phyloP scores from a whole-genome alignment of 1,139 yeast species.

The Schizosaccharomyces versatilis region DNA sequence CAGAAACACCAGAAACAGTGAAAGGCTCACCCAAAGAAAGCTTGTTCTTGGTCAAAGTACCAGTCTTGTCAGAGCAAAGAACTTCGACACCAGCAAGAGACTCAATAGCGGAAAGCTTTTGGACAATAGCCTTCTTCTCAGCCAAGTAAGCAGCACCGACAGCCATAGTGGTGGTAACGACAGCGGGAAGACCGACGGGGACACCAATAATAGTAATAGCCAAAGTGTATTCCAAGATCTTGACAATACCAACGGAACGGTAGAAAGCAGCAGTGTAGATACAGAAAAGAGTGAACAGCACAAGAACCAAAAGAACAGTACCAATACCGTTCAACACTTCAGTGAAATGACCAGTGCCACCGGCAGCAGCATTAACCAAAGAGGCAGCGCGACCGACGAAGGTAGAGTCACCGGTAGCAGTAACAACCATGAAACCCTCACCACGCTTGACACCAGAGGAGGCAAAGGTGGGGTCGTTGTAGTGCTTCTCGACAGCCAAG shows the following conservation, averaged over 20 bases:
- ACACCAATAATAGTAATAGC: conserved; percentile 98
- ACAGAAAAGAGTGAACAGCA: conserved; percentile 63
- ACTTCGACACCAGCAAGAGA: conserved; percentile 98
- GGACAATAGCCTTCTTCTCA: conserved; percentile 95
- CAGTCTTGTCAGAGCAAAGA: conserved; percentile 96
- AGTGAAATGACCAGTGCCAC: conserved; percentile 89
- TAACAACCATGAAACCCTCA: conserved; percentile 86
- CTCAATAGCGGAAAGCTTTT: conserved; percentile 93
- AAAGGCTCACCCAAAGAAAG: conserved; percentile 90
- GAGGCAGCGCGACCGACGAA: conserved; percentile 95
- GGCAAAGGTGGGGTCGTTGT: conserved; percentile 75
- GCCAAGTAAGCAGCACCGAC: conserved; percentile 99
- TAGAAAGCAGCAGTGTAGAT: conserved; percentile 93
- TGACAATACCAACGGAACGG: conserved; percentile 73
- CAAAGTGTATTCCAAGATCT: conserved; percentile 73
- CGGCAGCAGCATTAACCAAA: conserved; percentile 83
- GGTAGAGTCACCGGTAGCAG: conserved; percentile 85
- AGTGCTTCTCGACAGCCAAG: conserved; percentile 78
- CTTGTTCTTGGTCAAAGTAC: conserved; percentile 97
- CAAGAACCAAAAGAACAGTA: conserved; percentile 73
- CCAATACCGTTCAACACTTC: conserved; percentile 97
- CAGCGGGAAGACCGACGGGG: conserved; percentile 99
- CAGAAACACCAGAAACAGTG: conserved; percentile 97
- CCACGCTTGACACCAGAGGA: conserved; percentile 94
- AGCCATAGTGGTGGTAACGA: conserved; percentile 97